A percentile compares a stretch with the other conserved stretches of the same genome.
Conservation (phyloP, 768 basidiomycete species). For the Russula sp. region DNA sequence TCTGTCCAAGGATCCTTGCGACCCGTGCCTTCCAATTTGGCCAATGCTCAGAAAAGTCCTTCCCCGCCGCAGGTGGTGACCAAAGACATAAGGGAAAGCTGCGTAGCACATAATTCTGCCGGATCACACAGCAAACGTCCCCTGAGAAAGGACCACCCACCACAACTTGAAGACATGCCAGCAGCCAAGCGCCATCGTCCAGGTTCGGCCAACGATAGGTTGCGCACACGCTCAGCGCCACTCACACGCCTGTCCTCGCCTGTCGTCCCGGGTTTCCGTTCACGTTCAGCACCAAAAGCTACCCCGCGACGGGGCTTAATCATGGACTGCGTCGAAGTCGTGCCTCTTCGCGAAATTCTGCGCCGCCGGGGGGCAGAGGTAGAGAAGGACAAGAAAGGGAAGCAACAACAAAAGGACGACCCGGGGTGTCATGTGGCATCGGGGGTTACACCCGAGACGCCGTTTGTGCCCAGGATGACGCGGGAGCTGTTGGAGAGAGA, state of each 20-base stretch:
- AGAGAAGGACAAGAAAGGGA: neutral
- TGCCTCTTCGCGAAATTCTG: neutral
- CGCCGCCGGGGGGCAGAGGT: neutral
- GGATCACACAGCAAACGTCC: too few relatives aligned
- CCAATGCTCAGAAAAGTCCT: neutral
- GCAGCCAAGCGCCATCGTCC: slow-evolving; percentile 3
- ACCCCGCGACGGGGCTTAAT: neutral
- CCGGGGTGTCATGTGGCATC: neutral
- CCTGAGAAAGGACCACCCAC: neutral
- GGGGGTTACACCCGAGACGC: slow-evolving; percentile 6
- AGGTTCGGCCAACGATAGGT: neutral
- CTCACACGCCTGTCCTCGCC: neutral
- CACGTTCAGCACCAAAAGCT: neutral
- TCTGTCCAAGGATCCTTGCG: neutral
- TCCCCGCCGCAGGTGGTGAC: neutral
- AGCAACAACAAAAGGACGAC: neutral
- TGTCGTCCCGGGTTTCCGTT: neutral
- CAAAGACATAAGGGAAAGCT: neutral
- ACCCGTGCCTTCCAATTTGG: neutral
- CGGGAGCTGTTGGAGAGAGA: slow-evolving; percentile 5
- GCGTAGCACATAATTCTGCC: neutral
- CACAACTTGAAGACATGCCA: neutral
- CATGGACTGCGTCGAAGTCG: slow-evolving; percentile 20
- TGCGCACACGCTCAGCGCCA: neutral
- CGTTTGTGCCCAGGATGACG: slow-evolving; percentile 1